These are phyloP conservation scores for Puccinia brachypodii DNA, from an alignment of 1,284 basidiomycete genomes.

Conservation along the genomic window DNA sequence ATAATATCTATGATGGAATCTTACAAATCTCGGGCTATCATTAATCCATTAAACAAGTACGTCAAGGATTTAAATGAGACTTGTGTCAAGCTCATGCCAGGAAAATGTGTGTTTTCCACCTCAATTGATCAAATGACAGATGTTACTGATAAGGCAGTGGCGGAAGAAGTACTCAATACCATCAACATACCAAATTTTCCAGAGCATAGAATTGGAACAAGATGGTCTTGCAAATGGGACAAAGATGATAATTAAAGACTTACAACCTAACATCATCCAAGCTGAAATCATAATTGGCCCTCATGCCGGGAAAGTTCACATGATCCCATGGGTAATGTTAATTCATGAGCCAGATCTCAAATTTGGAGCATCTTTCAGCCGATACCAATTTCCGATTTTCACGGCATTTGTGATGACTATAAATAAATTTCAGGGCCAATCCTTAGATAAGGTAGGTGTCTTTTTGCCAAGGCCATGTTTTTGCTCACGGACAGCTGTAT, in stretches of 20 bases:
- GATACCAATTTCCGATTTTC: not conserved
- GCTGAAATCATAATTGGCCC: not conserved
- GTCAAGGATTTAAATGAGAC: not conserved
- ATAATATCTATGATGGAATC: not conserved
- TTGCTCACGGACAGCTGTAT: constrained; percentile 3
- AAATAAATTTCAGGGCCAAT: not conserved
- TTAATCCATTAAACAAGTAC: not conserved
- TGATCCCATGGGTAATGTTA: not conserved
- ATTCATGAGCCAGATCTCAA: not conserved
- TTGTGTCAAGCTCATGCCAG: not conserved
- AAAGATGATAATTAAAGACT: not conserved
- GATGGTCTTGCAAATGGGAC: not conserved
- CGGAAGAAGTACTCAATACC: not conserved
- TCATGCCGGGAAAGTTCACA: not conserved
- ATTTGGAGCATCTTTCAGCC: not conserved
- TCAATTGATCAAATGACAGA: not conserved
- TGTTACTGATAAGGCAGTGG: not conserved
- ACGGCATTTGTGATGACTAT: not conserved
- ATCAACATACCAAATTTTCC: not conserved
- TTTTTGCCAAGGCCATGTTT: not conserved
- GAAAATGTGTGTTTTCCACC: not conserved
- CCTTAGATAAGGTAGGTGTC: not conserved
- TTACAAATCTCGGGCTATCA: not conserved
- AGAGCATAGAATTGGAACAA: not conserved
- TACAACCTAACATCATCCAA: not conserved